Percentiles rank a stretch among this genome's conserved stretches.
phyloP scores from a whole-genome alignment of 441 rosid species.

The Brassica hybrid region DNA sequence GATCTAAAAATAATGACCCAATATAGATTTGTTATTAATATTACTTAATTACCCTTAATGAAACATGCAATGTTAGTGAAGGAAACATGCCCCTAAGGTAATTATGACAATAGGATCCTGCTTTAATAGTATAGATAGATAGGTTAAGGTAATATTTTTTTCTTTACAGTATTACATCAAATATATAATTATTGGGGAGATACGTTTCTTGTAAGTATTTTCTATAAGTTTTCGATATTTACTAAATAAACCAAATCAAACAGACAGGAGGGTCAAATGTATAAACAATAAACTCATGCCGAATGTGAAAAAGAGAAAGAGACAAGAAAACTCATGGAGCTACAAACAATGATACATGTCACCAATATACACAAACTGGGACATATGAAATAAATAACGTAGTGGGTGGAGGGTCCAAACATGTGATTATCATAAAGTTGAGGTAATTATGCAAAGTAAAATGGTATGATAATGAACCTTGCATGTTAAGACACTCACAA shows the following conservation, averaged over 20 bases:
- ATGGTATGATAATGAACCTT: conserved; percentile 38
- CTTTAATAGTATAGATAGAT: neutral
- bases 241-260: conserved; percentile 4
- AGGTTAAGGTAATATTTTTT: neutral
- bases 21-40: too few relatives aligned
- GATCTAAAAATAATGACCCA: too few relatives aligned
- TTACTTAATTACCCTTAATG: too few relatives aligned
- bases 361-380: conserved; percentile 27
- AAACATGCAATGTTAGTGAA: too few relatives aligned
- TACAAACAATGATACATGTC: conserved; percentile 36
- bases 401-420: conserved; percentile 60
- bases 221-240: neutral
- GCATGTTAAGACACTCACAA: conserved; percentile 32
- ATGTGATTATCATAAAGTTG: conserved; percentile 42
- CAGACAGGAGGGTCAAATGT: conserved; percentile 4
- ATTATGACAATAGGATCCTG: too few relatives aligned
- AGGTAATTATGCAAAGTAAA: conserved; percentile 41
- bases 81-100: too few relatives aligned
- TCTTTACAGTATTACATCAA: conserved; percentile 2
- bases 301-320: neutral
- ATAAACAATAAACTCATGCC: conserved; percentile 11
- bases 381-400: conserved; percentile 23
- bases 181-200: neutral
- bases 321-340: conserved; percentile 18
- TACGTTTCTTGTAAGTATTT: neutral